A percentile compares a stretch with the other conserved stretches of the same genome.
Conservation (phyloP, 2,329 filamentous ascomycete species). For the Fusarium fracticaudum region DNA sequence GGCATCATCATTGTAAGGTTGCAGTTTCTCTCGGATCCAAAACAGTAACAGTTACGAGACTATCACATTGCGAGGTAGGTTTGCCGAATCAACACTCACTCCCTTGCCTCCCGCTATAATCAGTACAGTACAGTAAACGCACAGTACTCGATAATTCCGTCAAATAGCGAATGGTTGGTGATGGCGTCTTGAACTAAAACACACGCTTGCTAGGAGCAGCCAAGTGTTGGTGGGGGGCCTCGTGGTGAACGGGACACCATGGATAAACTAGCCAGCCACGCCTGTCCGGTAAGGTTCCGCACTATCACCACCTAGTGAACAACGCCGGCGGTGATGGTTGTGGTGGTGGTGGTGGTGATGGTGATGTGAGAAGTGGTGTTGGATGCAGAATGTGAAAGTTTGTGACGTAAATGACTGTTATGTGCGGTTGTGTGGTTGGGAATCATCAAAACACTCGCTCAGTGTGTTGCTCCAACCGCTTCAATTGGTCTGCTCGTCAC, state of each 20-base stretch:
- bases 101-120: slow-evolving; percentile 1
- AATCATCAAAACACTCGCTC: slow-evolving; percentile 11
- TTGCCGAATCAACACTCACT: slow-evolving; percentile 26
- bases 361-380: slow-evolving; percentile 29
- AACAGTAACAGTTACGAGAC: slow-evolving; percentile 8
- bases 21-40: neutral
- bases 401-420: slow-evolving; percentile 36
- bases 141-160: slow-evolving; percentile 17
- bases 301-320: slow-evolving; percentile 23
- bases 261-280: slow-evolving; percentile 21
- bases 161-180: slow-evolving; percentile 5
- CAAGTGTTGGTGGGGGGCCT: slow-evolving; percentile 38
- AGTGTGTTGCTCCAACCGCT: slow-evolving; percentile 27
- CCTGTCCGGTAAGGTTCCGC: slow-evolving; percentile 40
- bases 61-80: neutral
- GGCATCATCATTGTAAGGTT: slow-evolving; percentile 4
- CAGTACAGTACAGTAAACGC: slow-evolving; percentile 2
- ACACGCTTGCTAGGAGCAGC: slow-evolving; percentile 19
- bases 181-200: slow-evolving; percentile 36
- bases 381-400: slow-evolving; percentile 19
- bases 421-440: slow-evolving; percentile 34
- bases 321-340: slow-evolving; percentile 6
- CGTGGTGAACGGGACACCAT: slow-evolving; percentile 39
- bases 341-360: slow-evolving; percentile 8
- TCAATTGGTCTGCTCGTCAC: slow-evolving; percentile 28